phyloP scores from a whole-genome alignment of 148 eudicot genomes.

The Vaccinium myrtillus region DNA sequence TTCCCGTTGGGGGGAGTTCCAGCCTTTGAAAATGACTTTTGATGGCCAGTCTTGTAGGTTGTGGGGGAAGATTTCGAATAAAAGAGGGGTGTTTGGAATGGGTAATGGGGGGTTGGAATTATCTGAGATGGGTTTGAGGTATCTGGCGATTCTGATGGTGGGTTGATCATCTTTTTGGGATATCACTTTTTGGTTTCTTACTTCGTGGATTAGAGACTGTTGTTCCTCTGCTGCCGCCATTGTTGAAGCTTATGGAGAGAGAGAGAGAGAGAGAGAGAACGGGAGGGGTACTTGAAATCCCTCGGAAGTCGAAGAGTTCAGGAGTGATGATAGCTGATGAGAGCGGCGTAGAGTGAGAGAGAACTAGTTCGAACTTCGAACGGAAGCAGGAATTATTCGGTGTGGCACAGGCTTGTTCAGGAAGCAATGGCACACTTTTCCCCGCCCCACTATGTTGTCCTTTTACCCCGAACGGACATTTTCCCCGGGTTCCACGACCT shows the following conservation, averaged over 20 bases:
- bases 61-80: slow-evolving; percentile 26
- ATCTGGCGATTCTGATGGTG: slow-evolving; percentile 28
- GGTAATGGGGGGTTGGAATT: slow-evolving; percentile 3
- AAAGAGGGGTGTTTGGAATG: slow-evolving; percentile 15
- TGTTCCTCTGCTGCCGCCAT: neutral
- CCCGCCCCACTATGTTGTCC: too few relatives aligned
- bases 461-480: too few relatives aligned
- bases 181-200: slow-evolving; percentile 13
- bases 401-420: too few relatives aligned
- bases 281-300: neutral
- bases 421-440: too few relatives aligned
- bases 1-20: slow-evolving; percentile 14
- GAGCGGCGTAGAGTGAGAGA: too few relatives aligned
- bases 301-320: too few relatives aligned
- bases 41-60: slow-evolving; percentile 29
- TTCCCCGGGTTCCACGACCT: too few relatives aligned
- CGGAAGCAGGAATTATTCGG: too few relatives aligned
- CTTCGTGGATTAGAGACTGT: neutral
- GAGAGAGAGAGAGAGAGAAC: neutral
- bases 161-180: slow-evolving; percentile 19
- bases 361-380: too few relatives aligned
- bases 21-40: slow-evolving; percentile 30
- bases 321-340: too few relatives aligned
- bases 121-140: slow-evolving; percentile 35
- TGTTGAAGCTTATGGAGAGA: neutral